Evolutionary conservation across 495 filamentous ascomycete species (phyloP), one percentile per base, ranked within the genome.

Genomic region (Astrothelium macrocarpum): DNA sequence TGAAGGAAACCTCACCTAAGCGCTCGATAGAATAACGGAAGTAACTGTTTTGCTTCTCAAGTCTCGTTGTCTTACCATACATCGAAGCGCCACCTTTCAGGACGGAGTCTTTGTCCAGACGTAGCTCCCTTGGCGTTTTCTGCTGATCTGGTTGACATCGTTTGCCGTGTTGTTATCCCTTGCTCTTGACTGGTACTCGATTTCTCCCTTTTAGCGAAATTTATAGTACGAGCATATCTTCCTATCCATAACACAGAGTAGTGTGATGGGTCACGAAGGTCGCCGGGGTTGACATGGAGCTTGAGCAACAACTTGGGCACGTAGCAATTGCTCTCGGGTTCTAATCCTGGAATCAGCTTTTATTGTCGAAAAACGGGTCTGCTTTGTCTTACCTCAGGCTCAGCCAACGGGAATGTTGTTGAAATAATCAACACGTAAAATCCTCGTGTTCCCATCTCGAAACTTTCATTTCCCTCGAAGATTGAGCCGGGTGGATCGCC

Each of bases 271-370:
- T 39, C 16, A 16, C 7, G 36, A 39, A 71, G 67, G 59, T 75
- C 73, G 10, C 62, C 32, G 20, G 75, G 49, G 1, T 56, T 61
- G 2, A 77, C 68, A 64, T 73, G 72, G 14, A 60, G n/a, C 28
- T 67, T 63, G 5, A 75, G 34, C 28, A 78, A 77, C 73, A 74
- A 76, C 26, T 66, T 59, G 11, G 76, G 76, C 7, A 16, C 36
- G 36, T 7, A 7, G 16, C 16, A 39, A 39, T 39, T 39, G 7
- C 36, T 7, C 36, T 39, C 36, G 16, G 36, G 16, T 16, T 39
- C 36, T 39, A 39, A 16, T 39, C 16, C 7, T 7, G 7, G 36
- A 16, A 39, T 39, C 36, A 39, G 36, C 36, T 7, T 39, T 16
- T 39, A 16, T 39, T 39, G 7, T 7, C 36, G 7, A 16, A 16